phyloP scores from a whole-genome alignment of 495 filamentous ascomycete genomes.

The Lophiostoma macrostomum region DNA sequence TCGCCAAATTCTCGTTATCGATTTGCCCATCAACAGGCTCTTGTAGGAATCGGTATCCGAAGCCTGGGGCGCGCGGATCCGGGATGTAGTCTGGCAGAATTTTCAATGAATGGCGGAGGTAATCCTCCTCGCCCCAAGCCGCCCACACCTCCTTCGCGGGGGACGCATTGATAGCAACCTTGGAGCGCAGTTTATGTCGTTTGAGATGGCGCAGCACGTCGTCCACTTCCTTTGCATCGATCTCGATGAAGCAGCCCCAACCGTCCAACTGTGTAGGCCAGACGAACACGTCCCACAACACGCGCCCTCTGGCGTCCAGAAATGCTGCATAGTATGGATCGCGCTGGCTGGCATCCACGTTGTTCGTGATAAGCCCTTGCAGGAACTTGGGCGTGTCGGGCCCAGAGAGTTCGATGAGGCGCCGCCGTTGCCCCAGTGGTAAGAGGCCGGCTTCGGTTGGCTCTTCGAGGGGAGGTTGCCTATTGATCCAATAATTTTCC shows the following conservation, averaged over 20 bases:
- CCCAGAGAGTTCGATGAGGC: slow-evolving; percentile 74
- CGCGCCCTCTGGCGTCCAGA: slow-evolving; percentile 76
- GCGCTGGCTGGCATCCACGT: slow-evolving; percentile 51
- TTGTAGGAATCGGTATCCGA: slow-evolving; percentile 54
- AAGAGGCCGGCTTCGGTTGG: slow-evolving; percentile 50
- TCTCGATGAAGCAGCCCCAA: slow-evolving; percentile 74
- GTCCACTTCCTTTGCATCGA: slow-evolving; percentile 63
- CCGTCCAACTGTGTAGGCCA: slow-evolving; percentile 53
- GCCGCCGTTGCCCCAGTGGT: slow-evolving; percentile 64
- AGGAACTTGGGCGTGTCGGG: slow-evolving; percentile 77
- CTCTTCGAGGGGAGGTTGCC: too few species aligned
- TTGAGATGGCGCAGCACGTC: slow-evolving; percentile 66
- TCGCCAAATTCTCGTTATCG: too few species aligned
- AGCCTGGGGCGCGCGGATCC: slow-evolving; percentile 58
- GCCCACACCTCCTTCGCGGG: slow-evolving; percentile 66
- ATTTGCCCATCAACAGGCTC: too few species aligned
- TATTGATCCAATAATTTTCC: too few species aligned
- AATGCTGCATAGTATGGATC: slow-evolving; percentile 70
- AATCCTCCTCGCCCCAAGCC: slow-evolving; percentile 52
- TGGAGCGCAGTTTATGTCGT: slow-evolving; percentile 78
- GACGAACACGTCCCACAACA: slow-evolving; percentile 86
- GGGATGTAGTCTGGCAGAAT: not conserved
- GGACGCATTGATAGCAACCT: slow-evolving; percentile 64
- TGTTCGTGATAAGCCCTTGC: slow-evolving; percentile 79
- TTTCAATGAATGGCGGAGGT: slow-evolving; percentile 16